Evolutionary conservation across 495 filamentous ascomycete species (phyloP).

Genomic region (Cryomyces antarcticus): DNA sequence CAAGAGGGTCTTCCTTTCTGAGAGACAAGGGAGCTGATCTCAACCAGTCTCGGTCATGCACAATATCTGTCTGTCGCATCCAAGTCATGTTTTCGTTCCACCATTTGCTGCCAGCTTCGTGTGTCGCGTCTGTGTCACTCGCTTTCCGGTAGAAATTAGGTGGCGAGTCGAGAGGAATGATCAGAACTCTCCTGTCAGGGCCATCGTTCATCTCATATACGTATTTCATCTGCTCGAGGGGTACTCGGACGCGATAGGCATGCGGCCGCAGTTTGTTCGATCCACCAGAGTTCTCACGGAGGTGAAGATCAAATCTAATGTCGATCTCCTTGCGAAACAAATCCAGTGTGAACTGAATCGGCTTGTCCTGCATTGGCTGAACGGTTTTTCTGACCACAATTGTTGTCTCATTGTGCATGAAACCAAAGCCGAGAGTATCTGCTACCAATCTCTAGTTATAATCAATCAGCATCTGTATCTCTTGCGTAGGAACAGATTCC

Average conservation of each 20-base stretch:
- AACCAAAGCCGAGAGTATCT: conserved; percentile 23
- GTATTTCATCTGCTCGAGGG: conserved; percentile 38
- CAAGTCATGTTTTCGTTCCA: conserved; percentile 57
- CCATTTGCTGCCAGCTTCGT: conserved; percentile 17
- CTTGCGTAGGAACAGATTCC: background rate
- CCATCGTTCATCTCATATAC: conserved; percentile 28
- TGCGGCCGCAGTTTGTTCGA: background rate
- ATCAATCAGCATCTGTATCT: background rate
- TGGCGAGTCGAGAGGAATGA: conserved; percentile 43
- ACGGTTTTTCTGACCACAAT: conserved; percentile 31
- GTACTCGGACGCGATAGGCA: conserved; percentile 35
- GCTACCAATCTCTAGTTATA: background rate
- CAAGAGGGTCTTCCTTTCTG: conserved; percentile 31
- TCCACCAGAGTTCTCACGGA: background rate
- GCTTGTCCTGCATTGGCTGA: background rate
- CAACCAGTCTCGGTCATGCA: conserved; percentile 24
- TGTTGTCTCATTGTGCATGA: conserved; percentile 23
- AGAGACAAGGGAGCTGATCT: conserved; percentile 28
- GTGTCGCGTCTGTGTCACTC: conserved; percentile 19
- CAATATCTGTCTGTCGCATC: conserved; percentile 55
- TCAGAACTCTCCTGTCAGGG: conserved; percentile 19
- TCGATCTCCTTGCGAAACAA: conserved; percentile 15
- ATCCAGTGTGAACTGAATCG: conserved; percentile 15
- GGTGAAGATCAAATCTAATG: conserved; percentile 10
- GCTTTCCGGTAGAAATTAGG: conserved; percentile 42